Base-by-base conservation (phyloP, 768 basidiomycete species). In the Tulasnella sp. region DNA sequence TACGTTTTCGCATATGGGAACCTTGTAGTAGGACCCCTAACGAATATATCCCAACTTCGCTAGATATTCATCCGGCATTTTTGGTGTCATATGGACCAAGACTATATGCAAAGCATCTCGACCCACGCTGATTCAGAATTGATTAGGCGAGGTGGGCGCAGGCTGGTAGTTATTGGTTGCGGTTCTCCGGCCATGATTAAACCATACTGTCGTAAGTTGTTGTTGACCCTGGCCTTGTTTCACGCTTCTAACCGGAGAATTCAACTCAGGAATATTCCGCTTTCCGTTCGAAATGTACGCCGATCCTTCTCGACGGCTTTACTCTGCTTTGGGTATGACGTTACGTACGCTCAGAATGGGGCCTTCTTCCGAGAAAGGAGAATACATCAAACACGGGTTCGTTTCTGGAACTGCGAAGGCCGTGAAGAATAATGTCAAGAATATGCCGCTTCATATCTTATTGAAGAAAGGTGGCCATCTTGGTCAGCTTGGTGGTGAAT, bases 401-500 rank as follows among this genome's bases (percentile, higher is more conserved):
- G 63, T 86, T 57, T 66, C 76, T 20, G 81, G 84, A 3, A 75
- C 86, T 31, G 78, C 79, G n/a, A 77, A 77, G 71, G 83, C 88
- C 20, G 70, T 85, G 31, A 65, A 74, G 54, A 77, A 81, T 54
- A 81, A 82, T 2, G 60, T 89, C 43, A 76, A 76, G 52, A 75
- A 19, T 7, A 64, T 61, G 32, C 56, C 62, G 22, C 82, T 92
- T 80, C 85, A 86, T 0, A 69, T 67, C 3, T 53, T 87, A 12
- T 84, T 83, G 78, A 81, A 81, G 67, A 77, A 75, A 54, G 82
- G 80, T 2, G 88, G 88, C 0, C 79, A 89, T 59, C 63, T 79
- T 37, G 65, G 72, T 35, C 87, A 92, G 64, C 70, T 93, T 16
- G 91, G 91, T 8, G 92, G 91, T 20, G 92, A 96, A 67, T 92